phyloP scores from a whole-genome alignment of 495 filamentous ascomycete genomes.

The Penicillium macrosclerotiorum region DNA sequence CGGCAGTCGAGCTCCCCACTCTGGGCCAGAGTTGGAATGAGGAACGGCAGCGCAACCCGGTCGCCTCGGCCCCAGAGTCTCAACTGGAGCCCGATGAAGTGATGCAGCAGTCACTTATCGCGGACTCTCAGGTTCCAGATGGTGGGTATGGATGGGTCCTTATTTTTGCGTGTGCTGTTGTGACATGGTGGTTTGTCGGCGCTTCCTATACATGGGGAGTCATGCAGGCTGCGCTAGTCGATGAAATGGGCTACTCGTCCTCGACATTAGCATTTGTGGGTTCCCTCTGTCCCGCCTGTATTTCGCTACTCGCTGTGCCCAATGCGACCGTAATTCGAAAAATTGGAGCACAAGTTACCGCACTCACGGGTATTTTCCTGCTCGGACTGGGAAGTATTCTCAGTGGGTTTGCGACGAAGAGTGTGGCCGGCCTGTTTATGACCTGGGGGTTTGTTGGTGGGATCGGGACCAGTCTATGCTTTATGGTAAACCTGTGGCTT shows the following conservation, averaged over 20 bases:
- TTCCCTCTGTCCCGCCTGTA: slow-evolving; percentile 46
- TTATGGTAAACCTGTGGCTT: slow-evolving; percentile 22
- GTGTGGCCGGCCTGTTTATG: slow-evolving; percentile 53
- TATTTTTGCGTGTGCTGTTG: slow-evolving; percentile 46
- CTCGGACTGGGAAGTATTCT: slow-evolving; percentile 49
- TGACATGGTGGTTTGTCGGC: slow-evolving; percentile 57
- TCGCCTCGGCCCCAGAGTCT: background rate
- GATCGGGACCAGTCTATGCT: slow-evolving; percentile 39
- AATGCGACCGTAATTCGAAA: slow-evolving; percentile 49
- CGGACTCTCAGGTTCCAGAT: slow-evolving; percentile 52
- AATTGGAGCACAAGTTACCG: slow-evolving; percentile 45
- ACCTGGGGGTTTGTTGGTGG: slow-evolving; percentile 55
- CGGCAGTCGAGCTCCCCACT: slow-evolving; percentile 18
- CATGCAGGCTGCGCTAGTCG: slow-evolving; percentile 52
- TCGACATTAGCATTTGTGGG: slow-evolving; percentile 58
- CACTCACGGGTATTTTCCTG: slow-evolving; percentile 44
- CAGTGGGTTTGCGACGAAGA: slow-evolving; percentile 46
- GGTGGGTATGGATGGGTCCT: slow-evolving; percentile 61
- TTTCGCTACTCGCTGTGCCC: slow-evolving; percentile 47
- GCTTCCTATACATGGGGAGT: slow-evolving; percentile 57
- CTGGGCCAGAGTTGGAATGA: slow-evolving; percentile 5
- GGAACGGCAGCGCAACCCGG: slow-evolving; percentile 18
- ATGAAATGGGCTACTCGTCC: slow-evolving; percentile 42
- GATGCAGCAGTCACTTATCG: slow-evolving; percentile 47
- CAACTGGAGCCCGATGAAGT: slow-evolving; percentile 33